These are phyloP conservation scores for Arthrinium puccinioides DNA, from an alignment of 2,329 filamentous ascomycete genomes.

Conservation along the genomic window DNA sequence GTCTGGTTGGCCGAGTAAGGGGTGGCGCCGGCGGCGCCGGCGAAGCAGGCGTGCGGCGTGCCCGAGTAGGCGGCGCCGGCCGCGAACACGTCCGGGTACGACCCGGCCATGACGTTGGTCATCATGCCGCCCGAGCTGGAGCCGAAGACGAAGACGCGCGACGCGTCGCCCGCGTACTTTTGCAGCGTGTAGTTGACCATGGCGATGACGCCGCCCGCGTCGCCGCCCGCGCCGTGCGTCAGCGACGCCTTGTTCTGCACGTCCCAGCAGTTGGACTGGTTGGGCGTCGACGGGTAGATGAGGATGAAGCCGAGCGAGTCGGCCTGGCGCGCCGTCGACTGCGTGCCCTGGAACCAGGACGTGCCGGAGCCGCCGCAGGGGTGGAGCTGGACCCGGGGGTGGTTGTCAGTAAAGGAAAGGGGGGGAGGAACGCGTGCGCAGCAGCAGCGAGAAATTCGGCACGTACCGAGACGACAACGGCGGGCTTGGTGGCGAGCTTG, in stretches of 20 bases:
- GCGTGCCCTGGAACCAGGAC: constrained; percentile 10
- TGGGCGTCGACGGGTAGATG: constrained; percentile 8
- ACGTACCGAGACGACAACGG: constrained; percentile 16
- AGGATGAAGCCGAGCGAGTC: constrained; percentile 9
- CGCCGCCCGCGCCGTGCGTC: constrained; percentile 12
- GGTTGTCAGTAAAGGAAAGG: neutral
- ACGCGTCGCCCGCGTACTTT: constrained; percentile 6
- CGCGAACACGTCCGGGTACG: constrained; percentile 14
- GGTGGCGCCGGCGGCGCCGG: constrained; percentile 9
- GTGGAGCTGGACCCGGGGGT: constrained; percentile 6
- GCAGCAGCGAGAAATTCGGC: neutral
- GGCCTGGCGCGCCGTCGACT: constrained; percentile 8
- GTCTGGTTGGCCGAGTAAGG: constrained; percentile 12
- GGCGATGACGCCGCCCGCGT: constrained; percentile 11
- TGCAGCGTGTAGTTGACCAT: constrained; percentile 12
- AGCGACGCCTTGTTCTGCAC: constrained; percentile 11
- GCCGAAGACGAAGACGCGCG: constrained; percentile 9
- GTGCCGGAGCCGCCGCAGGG: constrained; percentile 7
- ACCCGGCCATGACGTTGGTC: constrained; percentile 13
- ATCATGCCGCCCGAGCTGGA: constrained; percentile 12
- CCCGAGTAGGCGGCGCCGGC: constrained; percentile 10
- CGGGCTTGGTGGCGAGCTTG: constrained; percentile 20
- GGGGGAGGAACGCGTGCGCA: neutral
- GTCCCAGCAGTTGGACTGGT: constrained; percentile 13
- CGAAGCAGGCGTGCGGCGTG: constrained; percentile 10